Conservation (phyloP, 2,329 filamentous ascomycete species). For the Curvularia sp. region DNA sequence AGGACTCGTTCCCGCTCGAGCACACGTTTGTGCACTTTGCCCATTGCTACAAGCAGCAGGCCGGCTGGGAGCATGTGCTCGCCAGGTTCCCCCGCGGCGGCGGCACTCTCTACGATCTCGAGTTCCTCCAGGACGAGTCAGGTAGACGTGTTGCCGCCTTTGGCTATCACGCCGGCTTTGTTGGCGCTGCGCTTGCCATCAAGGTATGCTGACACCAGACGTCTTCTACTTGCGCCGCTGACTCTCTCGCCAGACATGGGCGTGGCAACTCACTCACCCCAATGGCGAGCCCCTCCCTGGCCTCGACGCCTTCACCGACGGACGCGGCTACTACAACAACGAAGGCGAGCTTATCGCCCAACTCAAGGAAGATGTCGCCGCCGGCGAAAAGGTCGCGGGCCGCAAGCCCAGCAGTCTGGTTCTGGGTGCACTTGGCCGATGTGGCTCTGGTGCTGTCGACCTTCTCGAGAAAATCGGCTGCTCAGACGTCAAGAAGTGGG, state of each 20-base stretch:
- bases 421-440: constrained; percentile 80
- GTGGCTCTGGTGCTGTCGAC: constrained; percentile 84
- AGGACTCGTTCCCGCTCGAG: constrained; percentile 49
- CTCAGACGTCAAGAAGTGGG: constrained; percentile 73
- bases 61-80: constrained; percentile 76
- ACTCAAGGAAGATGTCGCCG: constrained; percentile 74
- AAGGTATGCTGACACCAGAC: constrained; percentile 33
- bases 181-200: constrained; percentile 57
- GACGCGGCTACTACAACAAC: constrained; percentile 70
- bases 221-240: neutral
- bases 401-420: constrained; percentile 77
- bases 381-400: constrained; percentile 71
- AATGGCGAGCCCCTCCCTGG: constrained; percentile 70
- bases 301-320: constrained; percentile 61
- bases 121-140: constrained; percentile 79
- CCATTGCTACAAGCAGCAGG: constrained; percentile 55
- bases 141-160: constrained; percentile 77
- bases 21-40: constrained; percentile 54
- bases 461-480: constrained; percentile 78
- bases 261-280: constrained; percentile 78
- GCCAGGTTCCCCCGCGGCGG: constrained; percentile 77
- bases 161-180: constrained; percentile 60
- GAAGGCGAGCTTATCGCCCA: constrained; percentile 75
- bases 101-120: constrained; percentile 82
- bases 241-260: constrained; percentile 70